phyloP scores from a whole-genome alignment of 257 asterid species.

The Henckelia pumila region DNA sequence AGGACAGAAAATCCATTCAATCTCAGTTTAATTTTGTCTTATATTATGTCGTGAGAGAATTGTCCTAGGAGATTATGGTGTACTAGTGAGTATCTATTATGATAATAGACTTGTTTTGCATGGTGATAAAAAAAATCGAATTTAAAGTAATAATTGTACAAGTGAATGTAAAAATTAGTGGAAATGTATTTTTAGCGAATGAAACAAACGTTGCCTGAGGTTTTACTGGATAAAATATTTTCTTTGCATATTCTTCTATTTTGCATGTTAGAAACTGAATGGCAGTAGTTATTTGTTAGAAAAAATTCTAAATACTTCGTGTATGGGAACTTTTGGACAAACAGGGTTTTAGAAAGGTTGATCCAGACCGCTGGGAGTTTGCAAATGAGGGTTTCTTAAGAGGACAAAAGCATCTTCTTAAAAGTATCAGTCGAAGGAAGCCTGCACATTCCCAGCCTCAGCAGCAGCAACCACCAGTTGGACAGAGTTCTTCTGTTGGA shows the following conservation, averaged over 20 bases:
- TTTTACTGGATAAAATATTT: no score
- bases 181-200: no score
- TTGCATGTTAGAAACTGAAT: not conserved
- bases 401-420: slow-evolving; percentile 58
- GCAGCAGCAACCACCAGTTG: slow-evolving; percentile 16
- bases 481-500: slow-evolving; percentile 39
- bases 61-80: not conserved
- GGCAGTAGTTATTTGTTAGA: slow-evolving; percentile 32
- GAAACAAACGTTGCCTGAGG: no score
- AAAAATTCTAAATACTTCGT: no score
- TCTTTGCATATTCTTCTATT: not conserved
- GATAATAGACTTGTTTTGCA: no score
- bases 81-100: no score
- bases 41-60: not conserved
- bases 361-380: slow-evolving; percentile 61
- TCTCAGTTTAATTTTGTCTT: not conserved
- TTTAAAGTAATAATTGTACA: no score
- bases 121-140: no score
- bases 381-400: slow-evolving; percentile 64
- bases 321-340: slow-evolving; percentile 23
- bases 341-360: slow-evolving; percentile 75
- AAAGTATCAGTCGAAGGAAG: slow-evolving; percentile 66
- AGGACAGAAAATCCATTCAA: no score
- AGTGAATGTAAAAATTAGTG: no score
- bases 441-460: slow-evolving; percentile 46